These are phyloP conservation scores for Senecio squalidus DNA, from an alignment of 140 eudicot species.

Conservation along the genomic window DNA sequence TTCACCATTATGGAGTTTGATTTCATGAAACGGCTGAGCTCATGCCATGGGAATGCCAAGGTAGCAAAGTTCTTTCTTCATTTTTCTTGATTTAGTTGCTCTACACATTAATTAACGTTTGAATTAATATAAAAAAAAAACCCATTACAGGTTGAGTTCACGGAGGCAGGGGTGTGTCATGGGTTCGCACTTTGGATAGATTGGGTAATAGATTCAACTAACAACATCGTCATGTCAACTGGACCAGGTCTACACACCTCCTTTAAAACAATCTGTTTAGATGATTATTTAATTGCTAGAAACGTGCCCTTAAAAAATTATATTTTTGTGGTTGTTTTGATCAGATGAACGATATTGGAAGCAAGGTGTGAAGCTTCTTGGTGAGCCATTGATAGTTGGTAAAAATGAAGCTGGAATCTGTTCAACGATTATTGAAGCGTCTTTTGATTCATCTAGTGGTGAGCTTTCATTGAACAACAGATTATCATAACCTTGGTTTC, in stretches of 20 bases:
- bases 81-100: neutral
- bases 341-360: slow-evolving; percentile 79
- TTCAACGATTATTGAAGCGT: slow-evolving; percentile 43
- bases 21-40: slow-evolving; percentile 52
- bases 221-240: slow-evolving; percentile 41
- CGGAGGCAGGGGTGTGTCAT: slow-evolving; percentile 60
- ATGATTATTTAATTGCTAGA: neutral
- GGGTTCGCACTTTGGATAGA: slow-evolving; percentile 94
- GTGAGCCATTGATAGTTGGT: slow-evolving; percentile 38
- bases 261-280: too few species aligned
- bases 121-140: neutral
- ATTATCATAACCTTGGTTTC: neutral
- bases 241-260: slow-evolving; percentile 95
- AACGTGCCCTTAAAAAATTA: neutral
- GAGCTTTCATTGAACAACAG: slow-evolving; percentile 33
- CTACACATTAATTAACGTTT: neutral
- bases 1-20: slow-evolving; percentile 72
- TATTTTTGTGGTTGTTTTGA: neutral
- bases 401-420: slow-evolving; percentile 1
- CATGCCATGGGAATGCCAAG: slow-evolving; percentile 60
- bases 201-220: slow-evolving; percentile 63
- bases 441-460: slow-evolving; percentile 59
- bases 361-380: slow-evolving; percentile 82
- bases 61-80: slow-evolving; percentile 22
- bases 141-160: slow-evolving; percentile 45